These are phyloP conservation scores for Bacidia gigantensis DNA, from an alignment of 495 filamentous ascomycete genomes.

Conservation along the genomic window DNA sequence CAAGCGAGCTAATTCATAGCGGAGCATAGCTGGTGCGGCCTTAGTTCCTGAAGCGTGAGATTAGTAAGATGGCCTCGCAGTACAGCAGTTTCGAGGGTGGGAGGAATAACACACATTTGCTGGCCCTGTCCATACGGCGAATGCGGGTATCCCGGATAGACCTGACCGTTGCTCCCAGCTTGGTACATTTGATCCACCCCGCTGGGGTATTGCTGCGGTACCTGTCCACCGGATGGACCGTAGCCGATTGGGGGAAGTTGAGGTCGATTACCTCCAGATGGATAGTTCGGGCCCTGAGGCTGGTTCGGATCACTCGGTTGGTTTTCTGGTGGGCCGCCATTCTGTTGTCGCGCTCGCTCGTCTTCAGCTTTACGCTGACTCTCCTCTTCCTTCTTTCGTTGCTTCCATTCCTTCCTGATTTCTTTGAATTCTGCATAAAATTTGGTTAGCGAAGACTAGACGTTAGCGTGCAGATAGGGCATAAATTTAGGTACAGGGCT, in stretches of 20 bases:
- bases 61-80: too few relatives aligned
- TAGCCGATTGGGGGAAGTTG: constrained; percentile 85
- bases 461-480: background rate
- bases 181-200: constrained; percentile 37
- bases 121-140: constrained; percentile 59
- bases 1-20: constrained; percentile 11
- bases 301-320: constrained; percentile 44
- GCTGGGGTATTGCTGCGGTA: constrained; percentile 53
- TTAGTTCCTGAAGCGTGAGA: constrained; percentile 6
- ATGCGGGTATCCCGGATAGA: constrained; percentile 61
- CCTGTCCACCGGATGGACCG: constrained; percentile 47
- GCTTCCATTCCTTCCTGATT: constrained; percentile 98
- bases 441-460: constrained; percentile 15
- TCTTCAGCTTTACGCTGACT: constrained; percentile 78
- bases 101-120: constrained; percentile 49
- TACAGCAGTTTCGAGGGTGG: constrained; percentile 15
- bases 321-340: constrained; percentile 40
- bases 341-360: constrained; percentile 62
- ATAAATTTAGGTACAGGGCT: constrained; percentile 4
- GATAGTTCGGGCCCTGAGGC: constrained; percentile 43
- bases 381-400: constrained; percentile 98
- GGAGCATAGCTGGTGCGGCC: constrained; percentile 8
- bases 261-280: constrained; percentile 41
- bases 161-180: constrained; percentile 49
- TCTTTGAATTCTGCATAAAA: constrained; percentile 81